phyloP scores from a whole-genome alignment of 306 rosid genomes.

The Erythrophleum fordii region DNA sequence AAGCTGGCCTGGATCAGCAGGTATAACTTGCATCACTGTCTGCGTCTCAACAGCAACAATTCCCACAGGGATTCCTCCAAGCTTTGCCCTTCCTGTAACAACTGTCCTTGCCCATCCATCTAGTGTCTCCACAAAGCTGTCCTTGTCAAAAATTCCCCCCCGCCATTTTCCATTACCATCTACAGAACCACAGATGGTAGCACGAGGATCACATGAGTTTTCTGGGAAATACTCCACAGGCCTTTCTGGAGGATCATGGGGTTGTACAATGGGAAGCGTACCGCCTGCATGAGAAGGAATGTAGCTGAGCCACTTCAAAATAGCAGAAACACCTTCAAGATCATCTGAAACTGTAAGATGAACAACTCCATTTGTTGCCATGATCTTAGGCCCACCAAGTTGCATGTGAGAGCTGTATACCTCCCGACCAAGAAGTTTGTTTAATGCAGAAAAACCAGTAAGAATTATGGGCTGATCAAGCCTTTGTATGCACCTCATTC shows the following conservation, averaged over 20 bases:
- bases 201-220: conserved; percentile 97
- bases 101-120: conserved; percentile 99
- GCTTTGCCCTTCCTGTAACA: conserved; percentile 98
- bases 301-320: conserved; percentile 97
- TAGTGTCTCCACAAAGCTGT: conserved; percentile 95
- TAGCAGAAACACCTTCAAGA: conserved; percentile 96
- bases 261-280: conserved; percentile 74
- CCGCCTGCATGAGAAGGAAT: conserved; percentile 91
- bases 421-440: conserved; percentile 99
- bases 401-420: conserved; percentile 99
- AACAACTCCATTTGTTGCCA: conserved; percentile 99
- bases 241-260: conserved; percentile 95
- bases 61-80: conserved; percentile 99
- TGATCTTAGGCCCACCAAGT: conserved; percentile 98
- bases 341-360: conserved; percentile 97
- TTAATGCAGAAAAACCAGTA: conserved; percentile 95
- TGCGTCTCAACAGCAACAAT: conserved; percentile 97
- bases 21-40: conserved; percentile 98
- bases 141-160: conserved; percentile 97
- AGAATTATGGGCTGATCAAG: conserved; percentile 99
- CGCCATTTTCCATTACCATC: conserved; percentile 81
- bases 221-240: conserved; percentile 86
- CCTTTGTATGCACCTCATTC: conserved; percentile 99
- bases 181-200: conserved; percentile 77
- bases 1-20: conserved; percentile 99